These are phyloP conservation scores for Ananas comosus DNA, from an alignment of 176 grass and related monocot genomes.

Conservation along the genomic window DNA sequence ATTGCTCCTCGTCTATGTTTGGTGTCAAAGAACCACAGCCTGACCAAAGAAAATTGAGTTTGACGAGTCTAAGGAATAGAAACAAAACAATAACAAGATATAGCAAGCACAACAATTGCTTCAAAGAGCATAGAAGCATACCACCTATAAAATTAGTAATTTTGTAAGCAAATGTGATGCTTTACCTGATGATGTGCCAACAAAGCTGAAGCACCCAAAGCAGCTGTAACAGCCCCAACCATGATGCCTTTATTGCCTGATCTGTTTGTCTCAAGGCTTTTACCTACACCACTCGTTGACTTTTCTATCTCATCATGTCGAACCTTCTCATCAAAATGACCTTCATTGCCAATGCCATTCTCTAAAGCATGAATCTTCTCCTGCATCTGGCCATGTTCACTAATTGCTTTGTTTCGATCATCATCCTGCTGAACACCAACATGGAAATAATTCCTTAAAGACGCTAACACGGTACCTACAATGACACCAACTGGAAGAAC, in stretches of 20 bases:
- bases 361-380: background rate
- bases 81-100: background rate
- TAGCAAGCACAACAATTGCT: background rate
- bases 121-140: background rate
- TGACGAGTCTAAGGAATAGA: no score
- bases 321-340: conserved; percentile 22
- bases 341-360: conserved; percentile 13
- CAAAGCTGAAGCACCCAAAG: conserved; percentile 75
- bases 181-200: conserved; percentile 71
- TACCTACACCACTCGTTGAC: background rate
- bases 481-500: conserved; percentile 83
- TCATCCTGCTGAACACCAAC: conserved; percentile 35
- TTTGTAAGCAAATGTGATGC: conserved; percentile 9
- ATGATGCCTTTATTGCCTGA: conserved; percentile 39
- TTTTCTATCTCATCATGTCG: conserved; percentile 1
- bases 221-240: conserved; percentile 90
- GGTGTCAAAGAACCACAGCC: no score
- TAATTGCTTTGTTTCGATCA: conserved; percentile 28
- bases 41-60: no score
- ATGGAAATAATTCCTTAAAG: conserved; percentile 66
- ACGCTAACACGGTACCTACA: conserved; percentile 72
- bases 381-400: conserved; percentile 10
- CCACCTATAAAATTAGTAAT: background rate
- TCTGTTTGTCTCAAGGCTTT: conserved; percentile 12
- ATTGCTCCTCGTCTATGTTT: no score